phyloP scores from a whole-genome alignment of 225 moss, liverwort and hornwort species.

The Pseudoscleropodium purum region DNA sequence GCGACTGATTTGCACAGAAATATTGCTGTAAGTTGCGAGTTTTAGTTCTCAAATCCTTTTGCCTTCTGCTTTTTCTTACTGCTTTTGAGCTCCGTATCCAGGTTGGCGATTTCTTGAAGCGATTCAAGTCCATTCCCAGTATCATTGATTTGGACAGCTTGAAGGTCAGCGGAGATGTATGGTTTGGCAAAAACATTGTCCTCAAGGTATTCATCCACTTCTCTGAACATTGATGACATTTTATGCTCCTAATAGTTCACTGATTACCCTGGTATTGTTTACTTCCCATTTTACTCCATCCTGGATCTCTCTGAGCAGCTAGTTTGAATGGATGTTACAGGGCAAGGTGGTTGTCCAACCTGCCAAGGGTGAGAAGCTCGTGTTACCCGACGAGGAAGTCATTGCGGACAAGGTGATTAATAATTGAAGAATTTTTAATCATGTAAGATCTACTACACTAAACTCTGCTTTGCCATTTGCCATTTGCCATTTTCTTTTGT shows the following conservation, averaged over 20 bases:
- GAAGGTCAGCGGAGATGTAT: slow-evolving; percentile 76
- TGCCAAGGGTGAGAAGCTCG: slow-evolving; percentile 63
- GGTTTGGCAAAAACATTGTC: slow-evolving; percentile 61
- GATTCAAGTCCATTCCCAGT: slow-evolving; percentile 91
- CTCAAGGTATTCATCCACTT: slow-evolving; percentile 47
- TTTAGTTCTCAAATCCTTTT: neutral
- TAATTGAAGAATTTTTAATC: neutral
- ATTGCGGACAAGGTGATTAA: slow-evolving; percentile 56
- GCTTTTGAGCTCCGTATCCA: neutral
- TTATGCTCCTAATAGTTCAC: neutral
- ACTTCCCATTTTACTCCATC: neutral
- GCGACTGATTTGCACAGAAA: neutral
- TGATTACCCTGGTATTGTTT: neutral
- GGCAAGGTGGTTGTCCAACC: slow-evolving; percentile 64
- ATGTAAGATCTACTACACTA: neutral
- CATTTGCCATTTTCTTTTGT: neutral
- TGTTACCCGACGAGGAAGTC: slow-evolving; percentile 45
- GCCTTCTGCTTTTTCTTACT: neutral
- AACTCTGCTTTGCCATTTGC: neutral
- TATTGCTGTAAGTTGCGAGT: too few relatives aligned
- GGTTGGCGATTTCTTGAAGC: slow-evolving; percentile 88
- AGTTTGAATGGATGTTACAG: slow-evolving; percentile 7
- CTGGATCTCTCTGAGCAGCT: neutral
- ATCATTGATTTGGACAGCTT: slow-evolving; percentile 58
- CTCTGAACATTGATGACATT: neutral